Evolutionary conservation across 108 stramenopile species (phyloP), one percentile per base, ranked within the genome.

Genomic region (Mediolabrus comicus): DNA sequence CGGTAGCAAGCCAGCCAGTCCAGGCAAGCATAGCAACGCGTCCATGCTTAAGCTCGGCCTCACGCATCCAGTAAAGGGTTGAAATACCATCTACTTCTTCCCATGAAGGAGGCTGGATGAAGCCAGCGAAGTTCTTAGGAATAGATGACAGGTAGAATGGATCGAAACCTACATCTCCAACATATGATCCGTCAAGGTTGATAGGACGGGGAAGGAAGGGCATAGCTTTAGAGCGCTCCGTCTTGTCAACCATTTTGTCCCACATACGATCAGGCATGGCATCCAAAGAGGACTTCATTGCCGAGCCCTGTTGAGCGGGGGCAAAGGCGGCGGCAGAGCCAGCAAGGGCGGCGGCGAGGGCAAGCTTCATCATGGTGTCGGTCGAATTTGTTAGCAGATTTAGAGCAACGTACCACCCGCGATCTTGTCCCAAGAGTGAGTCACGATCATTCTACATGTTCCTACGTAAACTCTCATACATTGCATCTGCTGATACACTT

Each of bases 131-230:
- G 75, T 95, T 87, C 91, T 95, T 95, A 32, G 86, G 86, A 66
- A 95, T 95, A 41, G 87, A 89, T 28, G 87, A 89, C 27, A 95
- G 84, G 80, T 95, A 95, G 69, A 98, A 83, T 14, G 97, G 97
- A 72, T 98, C 97, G 63, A 98, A 98, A 29, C 97, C 97, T 32
- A 86, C 91, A 75, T 96, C 97, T 35, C 94, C 96, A 58, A 84
- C 84, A 62, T 86, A 76, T 33, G 86, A 79, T 67, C 97, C 97
- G 59, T 96, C 96, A 28, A 97, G 89, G 80, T 78, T 80, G 66
- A 83, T 77, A 34, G 94, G 84, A 57, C 94, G 90, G 62, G 94
- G 94, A 75, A 95, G 85, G 80, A 78, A 95, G 35, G 94, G 94
- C 49, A 86, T 51, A 16, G 94, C 53, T 22, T 70, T 74, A 35